Evolutionary conservation across 257 asterid genomes (phyloP).

Genomic region (Henckelia pumila): DNA sequence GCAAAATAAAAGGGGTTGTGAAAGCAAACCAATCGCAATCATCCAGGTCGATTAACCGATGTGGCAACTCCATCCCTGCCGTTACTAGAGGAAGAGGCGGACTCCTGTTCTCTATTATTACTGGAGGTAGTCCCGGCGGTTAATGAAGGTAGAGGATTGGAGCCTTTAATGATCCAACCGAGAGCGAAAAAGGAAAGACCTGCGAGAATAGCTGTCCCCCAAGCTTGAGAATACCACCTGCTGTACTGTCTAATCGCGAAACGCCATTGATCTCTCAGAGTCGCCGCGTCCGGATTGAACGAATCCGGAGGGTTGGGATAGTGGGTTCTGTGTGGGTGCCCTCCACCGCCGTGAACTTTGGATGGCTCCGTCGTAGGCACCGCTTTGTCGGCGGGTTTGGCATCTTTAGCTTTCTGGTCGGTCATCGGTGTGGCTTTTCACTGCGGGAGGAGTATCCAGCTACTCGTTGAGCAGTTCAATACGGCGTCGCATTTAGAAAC

Average conservation of each 20-base stretch:
- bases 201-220: constrained; percentile 97
- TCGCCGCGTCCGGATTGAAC: constrained; percentile 69
- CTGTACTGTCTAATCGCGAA: constrained; percentile 76
- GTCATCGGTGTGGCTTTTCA: constrained; percentile 33
- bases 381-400: constrained; percentile 32
- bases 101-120: constrained; percentile 1
- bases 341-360: constrained; percentile 32
- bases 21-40: constrained; percentile 25
- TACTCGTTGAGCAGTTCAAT: too few species aligned
- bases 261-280: constrained; percentile 88
- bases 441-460: too few species aligned
- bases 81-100: constrained; percentile 16
- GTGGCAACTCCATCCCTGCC: constrained; percentile 18
- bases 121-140: constrained; percentile 12
- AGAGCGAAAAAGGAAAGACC: constrained; percentile 82
- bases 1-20: neutral
- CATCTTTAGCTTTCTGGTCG: constrained; percentile 41
- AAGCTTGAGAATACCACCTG: constrained; percentile 90
- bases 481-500: too few species aligned
- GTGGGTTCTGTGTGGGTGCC: constrained; percentile 27
- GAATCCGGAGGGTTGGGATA: constrained; percentile 65
- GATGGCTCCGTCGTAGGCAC: constrained; percentile 36
- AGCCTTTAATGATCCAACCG: constrained; percentile 88
- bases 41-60: constrained; percentile 29
- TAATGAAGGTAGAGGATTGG: constrained; percentile 75